Evolutionary conservation across 192 early-diverging fungal species (phyloP).

Genomic region (Coemansia sp.): DNA sequence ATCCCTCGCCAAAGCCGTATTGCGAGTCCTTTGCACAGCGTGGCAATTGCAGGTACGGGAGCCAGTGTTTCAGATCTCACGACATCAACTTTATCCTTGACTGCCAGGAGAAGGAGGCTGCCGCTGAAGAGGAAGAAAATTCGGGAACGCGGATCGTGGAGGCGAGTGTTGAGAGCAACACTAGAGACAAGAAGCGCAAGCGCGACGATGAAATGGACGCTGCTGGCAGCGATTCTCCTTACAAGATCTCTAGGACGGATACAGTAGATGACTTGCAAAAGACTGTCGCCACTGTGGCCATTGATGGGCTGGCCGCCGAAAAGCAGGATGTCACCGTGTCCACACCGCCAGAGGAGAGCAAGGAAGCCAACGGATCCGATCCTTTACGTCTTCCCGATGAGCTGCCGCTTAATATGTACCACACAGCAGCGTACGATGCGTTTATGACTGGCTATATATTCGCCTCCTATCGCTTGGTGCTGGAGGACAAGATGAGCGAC

Average conservation of each 20-base stretch:
- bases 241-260: background rate
- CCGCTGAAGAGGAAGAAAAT: background rate
- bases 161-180: background rate
- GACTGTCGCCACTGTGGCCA: background rate
- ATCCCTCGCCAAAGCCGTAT: conserved; percentile 40
- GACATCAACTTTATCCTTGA: conserved; percentile 89
- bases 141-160: conserved; percentile 3
- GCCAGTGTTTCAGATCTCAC: conserved; percentile 71
- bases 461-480: conserved; percentile 57
- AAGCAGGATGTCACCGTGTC: background rate
- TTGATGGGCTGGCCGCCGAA: background rate
- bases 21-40: conserved; percentile 84
- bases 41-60: conserved; percentile 73
- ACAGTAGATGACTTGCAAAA: background rate
- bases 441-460: conserved; percentile 96
- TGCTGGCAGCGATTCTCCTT: background rate
- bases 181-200: conserved; percentile 19
- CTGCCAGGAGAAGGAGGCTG: conserved; percentile 40
- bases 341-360: background rate
- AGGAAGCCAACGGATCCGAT: conserved; percentile 9
- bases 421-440: conserved; percentile 92
- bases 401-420: conserved; percentile 59
- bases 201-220: background rate
- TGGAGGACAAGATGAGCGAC: conserved; percentile 33
- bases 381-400: background rate